These are phyloP conservation scores for Amanita rimosa DNA, from an alignment of 768 basidiomycete species.

Conservation along the genomic window DNA sequence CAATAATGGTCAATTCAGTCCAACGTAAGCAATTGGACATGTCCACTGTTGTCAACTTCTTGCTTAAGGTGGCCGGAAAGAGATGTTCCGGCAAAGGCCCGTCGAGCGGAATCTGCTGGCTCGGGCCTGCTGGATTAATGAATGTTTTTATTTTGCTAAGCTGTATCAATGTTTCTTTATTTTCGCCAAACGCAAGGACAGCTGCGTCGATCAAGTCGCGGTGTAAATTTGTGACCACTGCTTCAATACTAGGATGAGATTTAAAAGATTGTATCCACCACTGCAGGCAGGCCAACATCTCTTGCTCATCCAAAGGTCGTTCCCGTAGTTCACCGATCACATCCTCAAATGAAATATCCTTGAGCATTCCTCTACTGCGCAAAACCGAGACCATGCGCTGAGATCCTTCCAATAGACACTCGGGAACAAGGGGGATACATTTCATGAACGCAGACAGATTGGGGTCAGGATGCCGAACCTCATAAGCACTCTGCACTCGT, in stretches of 20 bases:
- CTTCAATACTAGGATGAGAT: constrained; percentile 20
- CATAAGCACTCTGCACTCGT: constrained; percentile 55
- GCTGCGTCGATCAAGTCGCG: constrained; percentile 61
- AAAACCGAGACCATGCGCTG: constrained; percentile 50
- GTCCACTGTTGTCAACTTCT: constrained; percentile 38
- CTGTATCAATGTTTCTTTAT: constrained; percentile 48
- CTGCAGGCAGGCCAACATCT: constrained; percentile 72
- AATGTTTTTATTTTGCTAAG: constrained; percentile 63
- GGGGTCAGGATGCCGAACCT: constrained; percentile 66
- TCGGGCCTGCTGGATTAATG: constrained; percentile 50
- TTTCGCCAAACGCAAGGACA: constrained; percentile 36
- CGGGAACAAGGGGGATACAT: constrained; percentile 62
- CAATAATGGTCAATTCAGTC: constrained; percentile 61
- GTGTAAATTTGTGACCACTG: constrained; percentile 34
- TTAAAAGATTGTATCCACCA: constrained; percentile 64
- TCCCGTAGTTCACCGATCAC: constrained; percentile 67
- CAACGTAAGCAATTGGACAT: constrained; percentile 57
- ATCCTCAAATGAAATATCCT: constrained; percentile 70
- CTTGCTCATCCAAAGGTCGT: constrained; percentile 57
- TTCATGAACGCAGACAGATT: constrained; percentile 69
- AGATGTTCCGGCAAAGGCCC: constrained; percentile 68
- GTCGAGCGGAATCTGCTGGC: constrained; percentile 50
- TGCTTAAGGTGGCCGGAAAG: constrained; percentile 57
- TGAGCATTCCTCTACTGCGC: constrained; percentile 52
- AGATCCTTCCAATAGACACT: constrained; percentile 43